These are phyloP conservation scores for Chaetomium fimeti DNA, from an alignment of 495 filamentous ascomycete genomes.

Conservation along the genomic window DNA sequence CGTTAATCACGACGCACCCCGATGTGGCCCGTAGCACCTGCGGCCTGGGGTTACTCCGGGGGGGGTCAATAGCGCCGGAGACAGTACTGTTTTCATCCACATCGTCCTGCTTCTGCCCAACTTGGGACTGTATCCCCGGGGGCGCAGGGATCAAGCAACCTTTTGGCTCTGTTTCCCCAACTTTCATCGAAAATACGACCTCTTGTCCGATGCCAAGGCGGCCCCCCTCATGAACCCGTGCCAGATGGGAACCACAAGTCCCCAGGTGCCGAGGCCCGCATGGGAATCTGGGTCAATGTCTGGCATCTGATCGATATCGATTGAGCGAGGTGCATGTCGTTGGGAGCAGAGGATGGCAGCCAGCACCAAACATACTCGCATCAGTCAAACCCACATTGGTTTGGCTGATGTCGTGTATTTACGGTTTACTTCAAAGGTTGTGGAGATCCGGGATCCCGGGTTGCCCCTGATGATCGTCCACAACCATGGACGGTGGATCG, in stretches of 20 bases:
- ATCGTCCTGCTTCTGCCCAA: neutral
- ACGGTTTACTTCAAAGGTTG: neutral
- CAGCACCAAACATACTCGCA: no score
- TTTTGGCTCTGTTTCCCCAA: slow-evolving; percentile 1
- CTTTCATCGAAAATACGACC: slow-evolving; percentile 1
- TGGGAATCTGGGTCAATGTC: neutral
- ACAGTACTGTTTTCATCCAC: neutral
- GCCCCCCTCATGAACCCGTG: neutral
- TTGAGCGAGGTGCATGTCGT: neutral
- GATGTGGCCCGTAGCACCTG: neutral
- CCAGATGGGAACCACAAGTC: neutral
- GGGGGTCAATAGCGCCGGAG: slow-evolving; percentile 11
- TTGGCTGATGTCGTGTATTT: no score
- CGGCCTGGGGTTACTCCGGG: neutral
- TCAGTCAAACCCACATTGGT: no score
- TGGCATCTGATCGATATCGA: slow-evolving; percentile 10
- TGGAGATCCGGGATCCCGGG: neutral
- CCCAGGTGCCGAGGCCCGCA: neutral
- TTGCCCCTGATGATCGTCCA: neutral
- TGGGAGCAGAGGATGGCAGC: no score
- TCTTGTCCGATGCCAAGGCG: slow-evolving; percentile 6
- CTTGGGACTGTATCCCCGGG: neutral
- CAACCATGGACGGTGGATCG: neutral
- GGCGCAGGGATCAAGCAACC: no score
- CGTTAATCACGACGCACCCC: neutral